These are phyloP conservation scores for Lentinula aciculospora DNA, from an alignment of 768 basidiomycete genomes.

Conservation along the genomic window DNA sequence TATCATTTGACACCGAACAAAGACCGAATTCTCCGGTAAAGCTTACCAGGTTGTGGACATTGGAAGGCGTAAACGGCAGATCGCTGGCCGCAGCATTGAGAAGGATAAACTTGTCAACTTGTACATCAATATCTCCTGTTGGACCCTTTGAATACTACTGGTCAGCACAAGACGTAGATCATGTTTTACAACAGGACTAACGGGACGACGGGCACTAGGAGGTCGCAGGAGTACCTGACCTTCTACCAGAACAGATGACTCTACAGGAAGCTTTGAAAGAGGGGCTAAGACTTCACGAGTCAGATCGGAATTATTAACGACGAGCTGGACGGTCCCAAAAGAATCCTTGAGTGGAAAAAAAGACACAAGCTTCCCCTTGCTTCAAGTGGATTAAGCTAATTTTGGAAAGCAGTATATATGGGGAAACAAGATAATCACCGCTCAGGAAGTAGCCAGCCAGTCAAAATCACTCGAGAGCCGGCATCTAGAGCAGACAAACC, in stretches of 20 bases:
- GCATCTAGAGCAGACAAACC: slow-evolving; percentile 46
- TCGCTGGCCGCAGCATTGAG: slow-evolving; percentile 70
- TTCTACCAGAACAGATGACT: slow-evolving; percentile 73
- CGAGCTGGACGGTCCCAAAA: slow-evolving; percentile 73
- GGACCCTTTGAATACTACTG: slow-evolving; percentile 33
- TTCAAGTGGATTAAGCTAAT: slow-evolving; percentile 35
- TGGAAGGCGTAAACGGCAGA: slow-evolving; percentile 85
- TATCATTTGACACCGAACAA: neutral
- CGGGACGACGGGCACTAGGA: slow-evolving; percentile 52
- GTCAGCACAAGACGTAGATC: slow-evolving; percentile 1
- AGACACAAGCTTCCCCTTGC: slow-evolving; percentile 66
- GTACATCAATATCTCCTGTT: slow-evolving; percentile 78
- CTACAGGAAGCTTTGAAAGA: slow-evolving; percentile 63
- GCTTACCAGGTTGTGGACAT: slow-evolving; percentile 68
- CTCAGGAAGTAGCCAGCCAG: slow-evolving; percentile 80
- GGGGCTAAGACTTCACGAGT: slow-evolving; percentile 24
- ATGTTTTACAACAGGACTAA: slow-evolving; percentile 26
- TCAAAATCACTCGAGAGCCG: slow-evolving; percentile 59
- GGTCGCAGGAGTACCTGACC: slow-evolving; percentile 70
- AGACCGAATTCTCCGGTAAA: slow-evolving; percentile 5
- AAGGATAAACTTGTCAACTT: slow-evolving; percentile 61
- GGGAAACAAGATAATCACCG: slow-evolving; percentile 50
- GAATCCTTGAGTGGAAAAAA: slow-evolving; percentile 87
- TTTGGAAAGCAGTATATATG: slow-evolving; percentile 20
- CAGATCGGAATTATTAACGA: slow-evolving; percentile 44